Conservation (phyloP, 2,329 filamentous ascomycete species). For the Juglanconis sp. region DNA sequence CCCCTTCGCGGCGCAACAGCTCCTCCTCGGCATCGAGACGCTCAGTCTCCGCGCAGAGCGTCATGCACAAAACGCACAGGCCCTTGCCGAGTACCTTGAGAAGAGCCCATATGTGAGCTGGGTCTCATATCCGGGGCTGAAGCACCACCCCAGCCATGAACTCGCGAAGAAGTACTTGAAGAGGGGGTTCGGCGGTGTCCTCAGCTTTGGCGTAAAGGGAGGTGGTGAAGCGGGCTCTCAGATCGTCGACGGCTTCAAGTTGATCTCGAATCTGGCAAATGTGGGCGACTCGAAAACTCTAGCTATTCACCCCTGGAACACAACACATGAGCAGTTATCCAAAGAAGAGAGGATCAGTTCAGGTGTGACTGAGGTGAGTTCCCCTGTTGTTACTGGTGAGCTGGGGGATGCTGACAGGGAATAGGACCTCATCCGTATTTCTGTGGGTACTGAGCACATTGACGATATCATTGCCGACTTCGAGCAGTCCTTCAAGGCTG, state of each 20-base stretch:
- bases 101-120: constrained; percentile 80
- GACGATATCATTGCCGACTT: constrained; percentile 97
- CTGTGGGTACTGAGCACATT: constrained; percentile 92
- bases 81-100: constrained; percentile 79
- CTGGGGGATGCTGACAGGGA: not conserved
- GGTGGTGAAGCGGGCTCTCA: constrained; percentile 78
- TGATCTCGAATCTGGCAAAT: constrained; percentile 94
- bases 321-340: constrained; percentile 87
- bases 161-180: constrained; percentile 83
- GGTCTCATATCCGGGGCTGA: constrained; percentile 90
- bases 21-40: constrained; percentile 86
- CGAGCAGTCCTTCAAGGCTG: constrained; percentile 77
- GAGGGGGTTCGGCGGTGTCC: constrained; percentile 81
- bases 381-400: not conserved
- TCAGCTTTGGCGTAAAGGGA: constrained; percentile 92
- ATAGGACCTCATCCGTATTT: constrained; percentile 88
- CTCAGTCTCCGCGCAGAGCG: constrained; percentile 81
- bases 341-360: constrained; percentile 77
- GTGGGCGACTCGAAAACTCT: constrained; percentile 94
- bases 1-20: constrained; percentile 89
- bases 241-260: constrained; percentile 89
- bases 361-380: constrained; percentile 70
- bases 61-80: constrained; percentile 79
- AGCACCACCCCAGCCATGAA: constrained; percentile 75
- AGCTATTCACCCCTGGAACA: constrained; percentile 92